phyloP scores from a whole-genome alignment of 345 rosid genomes.

The Nephelium lappaceum region DNA sequence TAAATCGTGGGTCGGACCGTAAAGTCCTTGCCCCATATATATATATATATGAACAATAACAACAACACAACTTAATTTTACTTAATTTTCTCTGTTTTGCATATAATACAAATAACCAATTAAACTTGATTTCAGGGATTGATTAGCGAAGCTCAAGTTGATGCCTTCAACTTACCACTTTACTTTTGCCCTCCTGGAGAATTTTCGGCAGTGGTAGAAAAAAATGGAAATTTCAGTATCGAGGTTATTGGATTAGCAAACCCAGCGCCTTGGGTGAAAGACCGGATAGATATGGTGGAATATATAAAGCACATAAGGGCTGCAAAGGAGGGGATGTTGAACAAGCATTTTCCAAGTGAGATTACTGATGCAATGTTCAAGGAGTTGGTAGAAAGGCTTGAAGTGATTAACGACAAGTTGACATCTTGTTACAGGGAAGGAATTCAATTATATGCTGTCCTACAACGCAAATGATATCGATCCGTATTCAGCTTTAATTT shows the following conservation, averaged over 20 bases:
- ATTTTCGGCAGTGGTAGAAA: conserved; percentile 30
- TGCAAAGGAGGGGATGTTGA: conserved; percentile 54
- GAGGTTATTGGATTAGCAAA: conserved; percentile 41
- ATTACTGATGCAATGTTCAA: conserved; percentile 35
- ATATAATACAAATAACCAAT: not conserved
- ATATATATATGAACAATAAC: too few relatives aligned
- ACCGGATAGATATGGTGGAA: conserved; percentile 34
- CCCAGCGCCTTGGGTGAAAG: conserved; percentile 46
- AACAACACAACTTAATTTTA: too few relatives aligned
- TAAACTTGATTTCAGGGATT: conserved; percentile 35
- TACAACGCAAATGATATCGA: conserved; percentile 30
- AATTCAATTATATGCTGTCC: conserved; percentile 37
- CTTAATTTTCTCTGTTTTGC: too few relatives aligned
- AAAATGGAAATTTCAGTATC: conserved; percentile 41
- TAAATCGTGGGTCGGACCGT: too few relatives aligned
- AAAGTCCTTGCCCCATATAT: too few relatives aligned
- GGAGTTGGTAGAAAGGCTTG: conserved; percentile 31
- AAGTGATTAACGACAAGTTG: conserved; percentile 32
- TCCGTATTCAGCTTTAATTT: not conserved
- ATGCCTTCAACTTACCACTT: conserved; percentile 54
- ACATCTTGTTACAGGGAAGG: conserved; percentile 43
- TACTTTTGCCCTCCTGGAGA: conserved; percentile 53
- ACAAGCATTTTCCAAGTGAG: conserved; percentile 27
- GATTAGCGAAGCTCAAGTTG: conserved; percentile 42
- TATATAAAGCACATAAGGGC: conserved; percentile 50